Conservation (phyloP, 2,329 filamentous ascomycete genomes). For the Endocalyx cinctus region DNA sequence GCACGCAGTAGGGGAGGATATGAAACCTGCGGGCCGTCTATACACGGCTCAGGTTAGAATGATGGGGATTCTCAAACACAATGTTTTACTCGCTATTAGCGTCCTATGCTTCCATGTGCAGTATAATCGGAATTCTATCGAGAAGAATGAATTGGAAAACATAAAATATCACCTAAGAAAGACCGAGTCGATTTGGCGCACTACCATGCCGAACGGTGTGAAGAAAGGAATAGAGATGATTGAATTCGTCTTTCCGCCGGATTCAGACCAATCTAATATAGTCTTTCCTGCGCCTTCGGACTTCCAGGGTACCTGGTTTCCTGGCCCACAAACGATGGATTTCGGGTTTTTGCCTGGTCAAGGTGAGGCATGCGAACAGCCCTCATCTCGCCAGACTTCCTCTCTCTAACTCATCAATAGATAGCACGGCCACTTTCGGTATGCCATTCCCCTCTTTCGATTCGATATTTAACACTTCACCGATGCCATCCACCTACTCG, state of each 20-base stretch:
- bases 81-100: conserved; percentile 6
- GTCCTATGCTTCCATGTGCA: conserved; percentile 7
- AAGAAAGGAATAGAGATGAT: conserved; percentile 8
- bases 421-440: not conserved
- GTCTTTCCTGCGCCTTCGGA: too few relatives aligned
- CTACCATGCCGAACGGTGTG: conserved; percentile 2
- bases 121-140: conserved; percentile 2
- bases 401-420: not conserved
- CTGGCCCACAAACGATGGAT: not conserved
- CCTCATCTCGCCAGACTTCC: not conserved
- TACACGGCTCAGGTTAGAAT: conserved; percentile 2
- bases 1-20: conserved; percentile 19
- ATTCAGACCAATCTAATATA: too few relatives aligned
- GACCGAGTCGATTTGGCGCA: conserved; percentile 7
- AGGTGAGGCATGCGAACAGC: not conserved
- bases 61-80: conserved; percentile 1
- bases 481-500: too few relatives aligned
- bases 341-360: not conserved
- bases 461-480: not conserved
- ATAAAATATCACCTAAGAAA: conserved; percentile 4
- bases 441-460: conserved; percentile 3
- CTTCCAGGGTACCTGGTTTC: not conserved
- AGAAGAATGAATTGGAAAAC: not conserved
- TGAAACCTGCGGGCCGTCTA: conserved; percentile 3
- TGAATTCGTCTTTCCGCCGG: conserved; percentile 1